Conservation (phyloP, 768 basidiomycete genomes). For the Cystofilobasidium macerans region DNA sequence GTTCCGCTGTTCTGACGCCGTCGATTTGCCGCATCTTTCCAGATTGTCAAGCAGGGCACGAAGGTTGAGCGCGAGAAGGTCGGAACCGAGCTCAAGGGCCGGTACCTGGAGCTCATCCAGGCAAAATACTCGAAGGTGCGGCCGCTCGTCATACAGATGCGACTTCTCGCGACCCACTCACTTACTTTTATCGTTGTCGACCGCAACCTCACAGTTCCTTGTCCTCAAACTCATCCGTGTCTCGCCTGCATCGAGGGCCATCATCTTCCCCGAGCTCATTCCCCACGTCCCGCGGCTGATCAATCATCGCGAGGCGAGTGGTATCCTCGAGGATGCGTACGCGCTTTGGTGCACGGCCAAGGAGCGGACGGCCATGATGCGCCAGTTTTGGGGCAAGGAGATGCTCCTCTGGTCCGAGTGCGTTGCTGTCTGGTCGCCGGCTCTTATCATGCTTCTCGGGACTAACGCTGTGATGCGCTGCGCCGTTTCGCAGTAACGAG, state of each 20-base stretch:
- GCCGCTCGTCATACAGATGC: constrained; percentile 20
- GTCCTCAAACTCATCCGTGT: constrained; percentile 63
- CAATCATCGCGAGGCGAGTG: constrained; percentile 71
- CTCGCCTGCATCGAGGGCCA: constrained; percentile 51
- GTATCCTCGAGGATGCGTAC: constrained; percentile 74
- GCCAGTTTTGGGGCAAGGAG: constrained; percentile 87
- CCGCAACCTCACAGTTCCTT: constrained; percentile 49
- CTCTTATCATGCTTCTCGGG: neutral
- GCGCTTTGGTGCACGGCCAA: constrained; percentile 78
- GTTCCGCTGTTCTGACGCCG: no score
- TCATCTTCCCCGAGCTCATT: constrained; percentile 70
- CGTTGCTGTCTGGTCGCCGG: neutral
- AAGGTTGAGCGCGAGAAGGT: constrained; percentile 65
- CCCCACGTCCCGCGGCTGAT: constrained; percentile 63
- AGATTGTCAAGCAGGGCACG: constrained; percentile 66
- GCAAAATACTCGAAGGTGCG: constrained; percentile 80
- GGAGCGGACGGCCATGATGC: constrained; percentile 65
- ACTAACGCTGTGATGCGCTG: neutral
- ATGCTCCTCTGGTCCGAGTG: constrained; percentile 45
- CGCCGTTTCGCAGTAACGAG: constrained; percentile 24
- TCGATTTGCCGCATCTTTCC: neutral
- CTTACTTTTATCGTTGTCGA: neutral
- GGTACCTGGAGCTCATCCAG: constrained; percentile 64
- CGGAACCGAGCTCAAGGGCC: constrained; percentile 69
- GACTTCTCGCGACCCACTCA: neutral